Percentiles rank a stretch among this genome's conserved stretches.
Evolutionary conservation across 2,329 filamentous ascomycete genomes (phyloP).

Genomic region (Drechmeria coniospora): DNA sequence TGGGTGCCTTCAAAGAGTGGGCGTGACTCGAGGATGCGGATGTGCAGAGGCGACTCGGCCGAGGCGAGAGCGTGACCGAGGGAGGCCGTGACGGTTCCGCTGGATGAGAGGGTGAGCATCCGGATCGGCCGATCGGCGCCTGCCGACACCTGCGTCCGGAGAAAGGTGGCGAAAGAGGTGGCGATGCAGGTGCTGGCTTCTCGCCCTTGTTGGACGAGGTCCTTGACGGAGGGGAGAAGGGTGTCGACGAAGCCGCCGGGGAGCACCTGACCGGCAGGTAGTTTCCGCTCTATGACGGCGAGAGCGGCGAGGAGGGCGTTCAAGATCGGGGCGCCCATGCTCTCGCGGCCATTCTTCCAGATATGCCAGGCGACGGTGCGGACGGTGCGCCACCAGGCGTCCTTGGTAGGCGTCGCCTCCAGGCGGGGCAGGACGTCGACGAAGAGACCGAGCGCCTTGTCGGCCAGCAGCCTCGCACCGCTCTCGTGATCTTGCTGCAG

Average conservation of each 20-base stretch:
- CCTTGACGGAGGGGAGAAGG: conserved; percentile 8
- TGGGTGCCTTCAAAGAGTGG: conserved; percentile 50
- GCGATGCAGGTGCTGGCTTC: conserved; percentile 16
- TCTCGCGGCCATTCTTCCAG: conserved; percentile 49
- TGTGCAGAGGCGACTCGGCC: conserved; percentile 25
- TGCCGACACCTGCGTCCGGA: conserved; percentile 10
- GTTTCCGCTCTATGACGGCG: conserved; percentile 18
- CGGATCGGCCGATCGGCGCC: conserved; percentile 17
- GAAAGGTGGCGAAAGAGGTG: conserved; percentile 17
- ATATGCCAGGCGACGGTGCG: conserved; percentile 46
- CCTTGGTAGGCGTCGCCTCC: conserved; percentile 8
- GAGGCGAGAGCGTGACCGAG: conserved; percentile 25
- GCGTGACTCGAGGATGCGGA: conserved; percentile 50
- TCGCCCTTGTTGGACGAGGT: conserved; percentile 8
- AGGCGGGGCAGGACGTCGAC: conserved; percentile 25
- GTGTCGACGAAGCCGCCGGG: conserved; percentile 4
- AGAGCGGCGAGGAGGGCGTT: conserved; percentile 32
- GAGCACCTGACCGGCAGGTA: conserved; percentile 6
- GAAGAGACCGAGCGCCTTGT: conserved; percentile 34
- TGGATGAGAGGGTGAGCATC: conserved; percentile 46
- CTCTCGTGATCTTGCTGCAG: conserved; percentile 42
- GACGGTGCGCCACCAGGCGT: conserved; percentile 39
- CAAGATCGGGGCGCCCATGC: conserved; percentile 47
- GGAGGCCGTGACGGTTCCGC: conserved; percentile 40
- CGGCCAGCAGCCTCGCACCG: conserved; percentile 42